A percentile compares a stretch with the other conserved stretches of the same genome.
phyloP scores from a whole-genome alignment of 257 asterid species.

The Perilla frutescens region DNA sequence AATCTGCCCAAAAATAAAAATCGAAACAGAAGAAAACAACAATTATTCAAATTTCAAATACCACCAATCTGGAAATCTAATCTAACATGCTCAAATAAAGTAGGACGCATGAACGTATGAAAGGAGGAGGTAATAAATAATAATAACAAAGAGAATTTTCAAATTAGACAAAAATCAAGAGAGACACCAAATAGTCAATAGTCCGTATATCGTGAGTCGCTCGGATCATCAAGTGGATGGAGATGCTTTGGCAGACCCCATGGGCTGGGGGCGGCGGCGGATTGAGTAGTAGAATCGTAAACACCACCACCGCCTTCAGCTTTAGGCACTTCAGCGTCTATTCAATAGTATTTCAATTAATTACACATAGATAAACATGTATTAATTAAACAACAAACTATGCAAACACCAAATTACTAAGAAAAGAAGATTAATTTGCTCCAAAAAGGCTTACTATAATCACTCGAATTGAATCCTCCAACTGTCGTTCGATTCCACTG shows the following conservation, averaged over 20 bases:
- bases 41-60: not conserved
- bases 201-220: too few species aligned
- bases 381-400: too few species aligned
- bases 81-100: not conserved
- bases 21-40: not conserved
- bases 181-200: not conserved
- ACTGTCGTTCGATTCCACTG: too few species aligned
- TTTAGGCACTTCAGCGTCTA: too few species aligned
- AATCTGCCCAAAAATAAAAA: not conserved
- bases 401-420: too few species aligned
- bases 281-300: slow-evolving; percentile 35
- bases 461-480: too few species aligned
- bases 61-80: not conserved
- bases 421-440: too few species aligned
- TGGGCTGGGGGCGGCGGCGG: slow-evolving; percentile 35
- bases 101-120: not conserved
- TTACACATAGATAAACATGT: too few species aligned
- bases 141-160: not conserved
- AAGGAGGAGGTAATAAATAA: not conserved
- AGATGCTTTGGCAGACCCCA: slow-evolving; percentile 43
- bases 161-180: too few species aligned
- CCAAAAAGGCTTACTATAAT: too few species aligned
- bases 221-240: slow-evolving; percentile 38
- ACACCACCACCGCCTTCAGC: slow-evolving; percentile 9
- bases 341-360: too few species aligned